Evolutionary conservation across 176 grass and related monocot species (phyloP).

Genomic region (Dendrocalamus sinicus): DNA sequence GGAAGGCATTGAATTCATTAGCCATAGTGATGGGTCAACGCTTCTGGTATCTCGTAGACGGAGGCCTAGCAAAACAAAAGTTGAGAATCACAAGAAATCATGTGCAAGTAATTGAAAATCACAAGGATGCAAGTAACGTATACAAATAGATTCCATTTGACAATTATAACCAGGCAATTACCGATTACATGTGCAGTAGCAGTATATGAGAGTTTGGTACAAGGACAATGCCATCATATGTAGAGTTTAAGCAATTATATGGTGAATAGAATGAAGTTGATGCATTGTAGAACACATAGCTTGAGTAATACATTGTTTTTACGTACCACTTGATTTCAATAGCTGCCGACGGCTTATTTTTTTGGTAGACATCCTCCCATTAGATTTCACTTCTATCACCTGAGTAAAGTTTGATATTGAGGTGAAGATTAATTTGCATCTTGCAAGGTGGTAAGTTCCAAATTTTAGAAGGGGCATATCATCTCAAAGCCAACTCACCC

Average conservation of each 20-base stretch:
- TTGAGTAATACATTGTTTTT: background rate
- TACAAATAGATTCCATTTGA: background rate
- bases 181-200: background rate
- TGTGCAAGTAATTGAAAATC: constrained; percentile 16
- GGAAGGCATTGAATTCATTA: constrained; percentile 98
- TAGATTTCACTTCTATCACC: constrained; percentile 88
- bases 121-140: background rate
- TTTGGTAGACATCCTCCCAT: constrained; percentile 72
- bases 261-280: constrained; percentile 24
- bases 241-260: background rate
- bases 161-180: background rate
- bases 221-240: background rate
- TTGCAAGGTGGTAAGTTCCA: background rate
- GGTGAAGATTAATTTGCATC: constrained; percentile 26
- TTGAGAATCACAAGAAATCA: background rate
- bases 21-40: constrained; percentile 90
- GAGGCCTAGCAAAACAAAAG: constrained; percentile 59
- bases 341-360: constrained; percentile 93
- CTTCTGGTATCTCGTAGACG: constrained; percentile 93
- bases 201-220: background rate
- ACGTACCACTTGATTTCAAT: constrained; percentile 92
- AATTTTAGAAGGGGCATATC: background rate
- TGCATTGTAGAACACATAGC: background rate
- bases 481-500: background rate
- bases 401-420: constrained; percentile 36